phyloP scores from a whole-genome alignment of 2,329 filamentous ascomycete species.

The Aspergillus niger region DNA sequence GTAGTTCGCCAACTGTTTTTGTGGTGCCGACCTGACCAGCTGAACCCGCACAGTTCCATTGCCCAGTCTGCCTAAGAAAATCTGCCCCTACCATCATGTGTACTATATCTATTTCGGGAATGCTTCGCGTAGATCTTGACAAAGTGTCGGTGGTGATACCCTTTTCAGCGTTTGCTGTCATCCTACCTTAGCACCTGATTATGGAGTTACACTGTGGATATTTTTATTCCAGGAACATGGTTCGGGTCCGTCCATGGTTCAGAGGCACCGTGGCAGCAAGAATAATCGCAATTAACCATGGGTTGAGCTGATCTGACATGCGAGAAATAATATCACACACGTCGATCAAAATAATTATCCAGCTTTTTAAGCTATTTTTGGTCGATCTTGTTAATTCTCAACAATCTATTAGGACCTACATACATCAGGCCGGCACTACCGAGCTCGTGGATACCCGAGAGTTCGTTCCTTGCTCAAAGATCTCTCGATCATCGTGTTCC shows the following conservation, averaged over 20 bases:
- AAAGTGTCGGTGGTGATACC: neutral
- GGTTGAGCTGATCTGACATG: too few relatives aligned
- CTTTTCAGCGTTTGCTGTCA: neutral
- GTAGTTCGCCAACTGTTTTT: neutral
- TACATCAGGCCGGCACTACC: too few relatives aligned
- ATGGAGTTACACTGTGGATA: neutral
- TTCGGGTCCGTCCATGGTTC: neutral
- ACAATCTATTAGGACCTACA: too few relatives aligned
- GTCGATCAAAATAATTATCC: too few relatives aligned
- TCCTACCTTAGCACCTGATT: neutral
- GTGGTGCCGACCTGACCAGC: neutral
- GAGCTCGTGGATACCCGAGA: too few relatives aligned
- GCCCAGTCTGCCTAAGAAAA: neutral
- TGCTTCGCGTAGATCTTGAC: neutral
- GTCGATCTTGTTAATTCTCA: too few relatives aligned
- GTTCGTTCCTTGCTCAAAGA: too few relatives aligned
- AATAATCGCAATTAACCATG: too few relatives aligned
- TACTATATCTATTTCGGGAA: neutral
- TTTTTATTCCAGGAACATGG: neutral
- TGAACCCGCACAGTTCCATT: neutral
- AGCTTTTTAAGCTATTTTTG: too few relatives aligned
- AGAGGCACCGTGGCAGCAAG: neutral
- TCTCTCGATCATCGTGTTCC: too few relatives aligned
- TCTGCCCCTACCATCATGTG: neutral
- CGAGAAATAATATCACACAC: neutral